phyloP scores from a whole-genome alignment of 768 basidiomycete species.

The Hydnomerulius pinastri region DNA sequence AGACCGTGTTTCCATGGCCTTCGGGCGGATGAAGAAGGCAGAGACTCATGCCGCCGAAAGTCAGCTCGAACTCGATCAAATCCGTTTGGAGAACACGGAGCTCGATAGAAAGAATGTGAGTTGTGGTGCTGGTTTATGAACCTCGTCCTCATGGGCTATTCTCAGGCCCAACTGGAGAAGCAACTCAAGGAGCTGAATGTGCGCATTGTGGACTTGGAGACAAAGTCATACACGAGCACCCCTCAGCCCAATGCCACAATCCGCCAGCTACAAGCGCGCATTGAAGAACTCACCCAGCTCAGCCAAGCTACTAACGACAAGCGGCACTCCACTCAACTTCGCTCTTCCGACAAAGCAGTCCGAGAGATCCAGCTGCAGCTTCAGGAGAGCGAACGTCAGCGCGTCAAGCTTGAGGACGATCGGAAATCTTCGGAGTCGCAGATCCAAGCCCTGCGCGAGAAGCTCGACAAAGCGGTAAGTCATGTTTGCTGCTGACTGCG shows the following conservation, averaged over 20 bases:
- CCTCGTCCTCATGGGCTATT: not conserved
- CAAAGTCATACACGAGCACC: conserved; percentile 68
- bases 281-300: conserved; percentile 67
- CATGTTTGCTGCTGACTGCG: not conserved
- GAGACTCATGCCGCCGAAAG: conserved; percentile 75
- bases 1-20: conserved; percentile 69
- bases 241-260: conserved; percentile 57
- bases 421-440: conserved; percentile 59
- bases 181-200: conserved; percentile 84
- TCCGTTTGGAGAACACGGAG: conserved; percentile 79
- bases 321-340: conserved; percentile 32
- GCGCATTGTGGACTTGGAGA: conserved; percentile 81
- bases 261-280: conserved; percentile 64
- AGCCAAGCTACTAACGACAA: conserved; percentile 45
- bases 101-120: conserved; percentile 76
- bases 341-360: conserved; percentile 47
- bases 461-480: conserved; percentile 64
- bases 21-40: conserved; percentile 80
- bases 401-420: conserved; percentile 65
- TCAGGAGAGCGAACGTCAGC: conserved; percentile 63
- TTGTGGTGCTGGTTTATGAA: not conserved
- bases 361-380: conserved; percentile 57
- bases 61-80: conserved; percentile 73
- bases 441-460: conserved; percentile 54
- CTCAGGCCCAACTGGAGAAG: conserved; percentile 79